A percentile compares a stretch with the other conserved stretches of the same genome.
Conservation (phyloP, 306 rosid species). For the Datisca glomerata region DNA sequence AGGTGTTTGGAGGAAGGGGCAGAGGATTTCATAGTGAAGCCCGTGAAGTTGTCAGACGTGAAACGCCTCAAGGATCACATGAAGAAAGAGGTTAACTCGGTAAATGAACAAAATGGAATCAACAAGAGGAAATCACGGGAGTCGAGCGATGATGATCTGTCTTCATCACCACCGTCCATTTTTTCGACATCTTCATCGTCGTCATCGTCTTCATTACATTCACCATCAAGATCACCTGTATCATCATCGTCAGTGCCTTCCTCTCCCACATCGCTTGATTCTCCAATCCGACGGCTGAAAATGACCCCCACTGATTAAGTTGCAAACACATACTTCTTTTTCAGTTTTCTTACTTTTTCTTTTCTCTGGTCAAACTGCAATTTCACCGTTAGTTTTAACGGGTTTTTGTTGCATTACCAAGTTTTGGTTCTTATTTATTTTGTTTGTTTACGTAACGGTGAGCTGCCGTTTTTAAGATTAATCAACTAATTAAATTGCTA, state of each 20-base stretch:
- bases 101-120: constrained; percentile 15
- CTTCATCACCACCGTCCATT: constrained; percentile 46
- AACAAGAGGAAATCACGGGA: constrained; percentile 62
- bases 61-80: constrained; percentile 47
- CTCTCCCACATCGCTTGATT: constrained; percentile 36
- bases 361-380: constrained; percentile 20
- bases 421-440: constrained; percentile 21
- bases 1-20: constrained; percentile 99
- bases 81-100: constrained; percentile 32
- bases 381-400: constrained; percentile 49
- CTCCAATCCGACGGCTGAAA: constrained; percentile 73
- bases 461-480: constrained; percentile 10
- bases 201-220: constrained; percentile 14
- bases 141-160: constrained; percentile 30
- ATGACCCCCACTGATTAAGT: constrained; percentile 28
- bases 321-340: too few species aligned
- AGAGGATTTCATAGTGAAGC: constrained; percentile 91
- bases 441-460: constrained; percentile 25
- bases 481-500: constrained; percentile 12
- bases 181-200: constrained; percentile 23
- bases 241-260: constrained; percentile 29
- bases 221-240: too few species aligned
- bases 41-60: constrained; percentile 86
- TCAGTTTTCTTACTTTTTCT: constrained; percentile 3
- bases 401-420: constrained; percentile 43